These are phyloP conservation scores for Fusarium cicatricum DNA, from an alignment of 2,329 filamentous ascomycete genomes.

Conservation along the genomic window DNA sequence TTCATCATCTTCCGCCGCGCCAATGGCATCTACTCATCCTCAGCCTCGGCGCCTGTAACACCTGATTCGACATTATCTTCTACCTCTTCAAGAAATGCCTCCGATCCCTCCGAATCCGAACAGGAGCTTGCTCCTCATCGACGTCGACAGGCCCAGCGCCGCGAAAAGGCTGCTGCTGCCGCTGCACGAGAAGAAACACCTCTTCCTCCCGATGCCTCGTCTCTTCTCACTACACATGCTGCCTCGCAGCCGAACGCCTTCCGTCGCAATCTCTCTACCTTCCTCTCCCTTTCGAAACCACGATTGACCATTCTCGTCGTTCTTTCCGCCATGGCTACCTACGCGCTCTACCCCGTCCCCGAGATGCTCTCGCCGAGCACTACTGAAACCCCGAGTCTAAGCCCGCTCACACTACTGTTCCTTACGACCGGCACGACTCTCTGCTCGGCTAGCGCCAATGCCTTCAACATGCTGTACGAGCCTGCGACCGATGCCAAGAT, in stretches of 20 bases:
- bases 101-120: conserved; percentile 33
- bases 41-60: conserved; percentile 29
- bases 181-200: conserved; percentile 34
- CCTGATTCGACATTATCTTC: conserved; percentile 31
- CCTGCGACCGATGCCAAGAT: conserved; percentile 89
- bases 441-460: conserved; percentile 90
- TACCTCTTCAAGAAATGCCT: conserved; percentile 18
- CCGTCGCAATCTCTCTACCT: conserved; percentile 76
- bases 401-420: conserved; percentile 90
- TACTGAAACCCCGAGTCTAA: conserved; percentile 78
- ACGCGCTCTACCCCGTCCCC: conserved; percentile 92
- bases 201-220: conserved; percentile 61
- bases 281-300: conserved; percentile 93
- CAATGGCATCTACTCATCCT: conserved; percentile 42
- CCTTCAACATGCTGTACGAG: conserved; percentile 98
- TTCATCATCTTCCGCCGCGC: conserved; percentile 42
- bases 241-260: conserved; percentile 61
- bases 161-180: conserved; percentile 34
- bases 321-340: conserved; percentile 88
- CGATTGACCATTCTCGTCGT: conserved; percentile 91
- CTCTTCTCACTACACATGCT: conserved; percentile 61
- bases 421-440: conserved; percentile 89
- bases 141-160: conserved; percentile 45
- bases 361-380: conserved; percentile 77
- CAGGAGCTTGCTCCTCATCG: conserved; percentile 46